Percentiles rank a stretch among this genome's conserved stretches.
Conservation (phyloP, 176 grass and related monocot species). For the Musa troglodytarum region DNA sequence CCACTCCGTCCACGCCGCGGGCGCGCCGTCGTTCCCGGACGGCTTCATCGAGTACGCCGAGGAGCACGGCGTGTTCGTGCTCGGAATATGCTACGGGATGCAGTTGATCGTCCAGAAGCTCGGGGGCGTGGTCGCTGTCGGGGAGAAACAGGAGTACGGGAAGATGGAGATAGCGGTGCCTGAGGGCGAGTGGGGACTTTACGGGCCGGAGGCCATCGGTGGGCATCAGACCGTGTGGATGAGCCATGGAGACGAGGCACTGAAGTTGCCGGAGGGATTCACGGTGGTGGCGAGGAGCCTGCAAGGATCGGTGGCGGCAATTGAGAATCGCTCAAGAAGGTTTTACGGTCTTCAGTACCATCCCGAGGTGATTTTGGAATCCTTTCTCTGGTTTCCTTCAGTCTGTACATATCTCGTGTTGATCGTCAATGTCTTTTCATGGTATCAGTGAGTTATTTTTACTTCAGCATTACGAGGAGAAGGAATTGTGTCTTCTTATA, state of each 20-base stretch:
- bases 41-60: slow-evolving; percentile 48
- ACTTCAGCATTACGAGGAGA: neutral
- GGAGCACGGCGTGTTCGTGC: slow-evolving; percentile 39
- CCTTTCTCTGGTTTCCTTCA: neutral
- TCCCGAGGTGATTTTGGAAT: slow-evolving; percentile 43
- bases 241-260: slow-evolving; percentile 84
- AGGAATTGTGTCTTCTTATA: neutral
- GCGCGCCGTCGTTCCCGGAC: slow-evolving; percentile 47
- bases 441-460: neutral
- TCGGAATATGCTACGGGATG: slow-evolving; percentile 91
- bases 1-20: slow-evolving; percentile 56
- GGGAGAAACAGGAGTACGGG: slow-evolving; percentile 79
- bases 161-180: slow-evolving; percentile 66
- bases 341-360: slow-evolving; percentile 87
- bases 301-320: slow-evolving; percentile 48
- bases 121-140: slow-evolving; percentile 41
- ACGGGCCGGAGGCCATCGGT: slow-evolving; percentile 19
- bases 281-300: slow-evolving; percentile 58
- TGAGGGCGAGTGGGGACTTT: slow-evolving; percentile 26
- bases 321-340: slow-evolving; percentile 41
- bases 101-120: slow-evolving; percentile 79
- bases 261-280: slow-evolving; percentile 55
- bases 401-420: neutral
- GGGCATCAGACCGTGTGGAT: slow-evolving; percentile 76
- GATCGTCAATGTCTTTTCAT: neutral